These are phyloP conservation scores for Microdochium bolleyi DNA, from an alignment of 2,329 filamentous ascomycete species.

Conservation along the genomic window DNA sequence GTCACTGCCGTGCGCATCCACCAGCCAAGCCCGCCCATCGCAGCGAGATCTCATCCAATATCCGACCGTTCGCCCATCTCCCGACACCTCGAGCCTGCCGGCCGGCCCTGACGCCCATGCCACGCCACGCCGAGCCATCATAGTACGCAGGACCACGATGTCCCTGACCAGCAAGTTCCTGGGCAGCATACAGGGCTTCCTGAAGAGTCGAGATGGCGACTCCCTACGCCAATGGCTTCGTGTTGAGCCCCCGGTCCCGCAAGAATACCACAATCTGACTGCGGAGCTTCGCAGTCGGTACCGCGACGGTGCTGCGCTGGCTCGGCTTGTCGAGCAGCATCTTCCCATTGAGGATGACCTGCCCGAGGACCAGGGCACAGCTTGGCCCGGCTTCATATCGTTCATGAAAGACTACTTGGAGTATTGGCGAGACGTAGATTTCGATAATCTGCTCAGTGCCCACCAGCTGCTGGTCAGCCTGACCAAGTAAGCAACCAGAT, in stretches of 20 bases:
- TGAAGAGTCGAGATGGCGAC: slow-evolving; percentile 55
- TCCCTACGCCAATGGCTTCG: slow-evolving; percentile 63
- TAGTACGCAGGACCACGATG: slow-evolving; percentile 30
- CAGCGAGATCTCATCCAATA: too few species aligned
- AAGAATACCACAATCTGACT: slow-evolving; percentile 61
- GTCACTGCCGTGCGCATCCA: too few species aligned
- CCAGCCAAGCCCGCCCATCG: too few species aligned
- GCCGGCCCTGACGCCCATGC: background rate
- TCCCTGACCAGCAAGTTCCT: slow-evolving; percentile 63
- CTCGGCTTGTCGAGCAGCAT: slow-evolving; percentile 53
- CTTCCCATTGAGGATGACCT: slow-evolving; percentile 60
- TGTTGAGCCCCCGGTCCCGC: slow-evolving; percentile 63
- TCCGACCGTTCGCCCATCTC: too few species aligned
- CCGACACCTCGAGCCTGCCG: background rate
- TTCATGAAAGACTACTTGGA: slow-evolving; percentile 77
- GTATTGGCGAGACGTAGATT: slow-evolving; percentile 75
- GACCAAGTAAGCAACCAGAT: slow-evolving; percentile 53
- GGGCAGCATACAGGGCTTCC: slow-evolving; percentile 50
- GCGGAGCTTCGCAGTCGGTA: slow-evolving; percentile 57
- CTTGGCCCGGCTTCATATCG: slow-evolving; percentile 68
- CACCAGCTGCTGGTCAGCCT: slow-evolving; percentile 68
- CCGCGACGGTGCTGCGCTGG: slow-evolving; percentile 44
- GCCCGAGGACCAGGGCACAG: slow-evolving; percentile 53
- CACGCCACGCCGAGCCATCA: slow-evolving; percentile 1
- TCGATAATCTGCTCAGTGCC: slow-evolving; percentile 64